Evolutionary conservation across 179 eudicot species (phyloP).

Genomic region (Camellia oleifera): DNA sequence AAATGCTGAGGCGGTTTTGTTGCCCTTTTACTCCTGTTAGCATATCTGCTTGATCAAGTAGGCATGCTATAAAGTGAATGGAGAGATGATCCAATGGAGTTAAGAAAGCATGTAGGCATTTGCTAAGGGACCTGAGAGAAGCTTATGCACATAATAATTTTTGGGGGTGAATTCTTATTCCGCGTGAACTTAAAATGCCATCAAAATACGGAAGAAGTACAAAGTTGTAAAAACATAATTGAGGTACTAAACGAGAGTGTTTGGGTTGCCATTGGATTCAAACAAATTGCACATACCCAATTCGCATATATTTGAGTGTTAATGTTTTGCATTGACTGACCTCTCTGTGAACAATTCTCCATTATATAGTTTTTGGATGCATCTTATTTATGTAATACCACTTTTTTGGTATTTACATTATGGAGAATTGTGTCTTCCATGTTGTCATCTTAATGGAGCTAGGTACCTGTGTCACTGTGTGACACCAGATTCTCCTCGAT

Average conservation of each 20-base stretch:
- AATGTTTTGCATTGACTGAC: neutral
- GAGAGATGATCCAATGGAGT: neutral
- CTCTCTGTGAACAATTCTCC: no score
- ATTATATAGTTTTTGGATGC: no score
- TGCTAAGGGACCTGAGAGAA: neutral
- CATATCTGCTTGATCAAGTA: neutral
- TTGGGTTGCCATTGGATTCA: neutral
- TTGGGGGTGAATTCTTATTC: neutral
- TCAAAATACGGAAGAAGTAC: neutral
- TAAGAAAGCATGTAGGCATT: neutral
- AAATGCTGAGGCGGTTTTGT: no score
- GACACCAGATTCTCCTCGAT: neutral
- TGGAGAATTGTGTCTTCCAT: slow-evolving; percentile 1
- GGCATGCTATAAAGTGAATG: neutral
- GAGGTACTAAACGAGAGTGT: neutral
- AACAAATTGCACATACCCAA: neutral
- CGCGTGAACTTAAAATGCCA: neutral
- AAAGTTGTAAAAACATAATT: neutral
- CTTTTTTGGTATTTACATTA: neutral
- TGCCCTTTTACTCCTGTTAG: no score
- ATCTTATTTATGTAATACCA: no score
- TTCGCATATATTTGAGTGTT: neutral
- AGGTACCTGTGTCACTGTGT: neutral
- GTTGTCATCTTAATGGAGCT: neutral
- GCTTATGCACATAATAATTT: no score